Evolutionary conservation across 257 asterid species (phyloP), one percentile per base, ranked within the genome.

Genomic region (Forsythia suspensa): DNA sequence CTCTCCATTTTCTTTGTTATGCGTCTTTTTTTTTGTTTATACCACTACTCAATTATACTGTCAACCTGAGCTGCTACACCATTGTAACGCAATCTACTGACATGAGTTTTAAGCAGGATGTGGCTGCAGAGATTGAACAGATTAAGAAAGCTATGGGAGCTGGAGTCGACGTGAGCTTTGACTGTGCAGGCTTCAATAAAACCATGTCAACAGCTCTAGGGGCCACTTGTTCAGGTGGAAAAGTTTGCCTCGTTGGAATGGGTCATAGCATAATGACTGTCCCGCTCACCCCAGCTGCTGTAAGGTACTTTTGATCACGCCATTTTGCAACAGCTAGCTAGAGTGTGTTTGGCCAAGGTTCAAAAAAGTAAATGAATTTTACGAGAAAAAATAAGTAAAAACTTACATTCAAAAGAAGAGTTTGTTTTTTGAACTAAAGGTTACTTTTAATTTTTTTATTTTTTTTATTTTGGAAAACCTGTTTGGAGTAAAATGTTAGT

Each of bases 241-340:
- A 88, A 84, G 97, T 95, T 80, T 93, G 97, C 82, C 96, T 93
- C 12, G 97, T 93, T n/a, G 98, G 99, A 18, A 70, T 95, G 85
- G 98, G 96, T 8, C 97, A 92, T 77, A 80, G 75, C 0, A 88
- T 85, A 77, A 95, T 93, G 99, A 92, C 88, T 5, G 71, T 95
- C 75, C 99, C 98, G 24, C 97, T 95, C 41, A 84, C 97, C 18
- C 91, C 97, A 21, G 97, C 99, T 83, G 94, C 97, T 52, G 98
- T 88, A 76, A 91, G 97, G 99, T 95, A 81, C 1, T 67, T 66
- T 68, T 42, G 18, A 24, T 36, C 71, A 36, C 11, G 5, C 40
- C 37, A 61, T 61, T 61, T 20, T 20, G 65, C 34, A 16, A 55
- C 34, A 8, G 36, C 67, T n/a, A 48, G 13, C 65, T 55, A 6